Conservation (phyloP, 805 yeast genomes). For the Metschnikowia arizonensis region DNA sequence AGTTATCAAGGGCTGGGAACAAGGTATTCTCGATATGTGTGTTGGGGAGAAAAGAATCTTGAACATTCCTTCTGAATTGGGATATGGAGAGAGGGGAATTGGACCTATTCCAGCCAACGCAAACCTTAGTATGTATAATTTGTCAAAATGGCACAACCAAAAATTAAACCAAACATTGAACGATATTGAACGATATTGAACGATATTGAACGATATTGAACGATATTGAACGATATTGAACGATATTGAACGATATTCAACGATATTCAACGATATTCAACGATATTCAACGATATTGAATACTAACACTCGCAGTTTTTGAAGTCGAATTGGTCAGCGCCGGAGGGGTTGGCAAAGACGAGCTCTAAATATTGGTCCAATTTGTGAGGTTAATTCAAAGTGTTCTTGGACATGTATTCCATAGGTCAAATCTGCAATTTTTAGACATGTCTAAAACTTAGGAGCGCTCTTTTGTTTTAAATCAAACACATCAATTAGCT, state of each 20-base stretch:
- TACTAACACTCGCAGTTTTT: constrained; percentile 40
- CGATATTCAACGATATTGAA: too few relatives aligned
- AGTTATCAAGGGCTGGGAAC: constrained; percentile 90
- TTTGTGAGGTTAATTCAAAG: neutral
- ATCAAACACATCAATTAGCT: neutral
- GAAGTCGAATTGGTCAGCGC: constrained; percentile 62
- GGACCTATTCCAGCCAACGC: constrained; percentile 79
- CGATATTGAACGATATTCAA: too few relatives aligned
- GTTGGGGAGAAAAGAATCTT: constrained; percentile 80
- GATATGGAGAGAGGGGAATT: constrained; percentile 72
- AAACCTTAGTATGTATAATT: constrained; percentile 43
- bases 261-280: too few relatives aligned
- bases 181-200: too few relatives aligned
- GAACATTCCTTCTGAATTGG: constrained; percentile 74
- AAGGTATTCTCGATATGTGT: constrained; percentile 74
- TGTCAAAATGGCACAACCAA: neutral
- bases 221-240: too few relatives aligned
- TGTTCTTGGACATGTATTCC: neutral
- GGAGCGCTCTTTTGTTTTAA: neutral
- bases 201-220: too few relatives aligned
- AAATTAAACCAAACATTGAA: too few relatives aligned
- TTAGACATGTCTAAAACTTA: neutral
- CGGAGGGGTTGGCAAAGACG: constrained; percentile 27
- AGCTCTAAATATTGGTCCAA: constrained; percentile 7
- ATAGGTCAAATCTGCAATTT: neutral